Evolutionary conservation across 306 rosid genomes (phyloP), one percentile per base, ranked within the genome.

Genomic region (Pyrus bretschneideri): DNA sequence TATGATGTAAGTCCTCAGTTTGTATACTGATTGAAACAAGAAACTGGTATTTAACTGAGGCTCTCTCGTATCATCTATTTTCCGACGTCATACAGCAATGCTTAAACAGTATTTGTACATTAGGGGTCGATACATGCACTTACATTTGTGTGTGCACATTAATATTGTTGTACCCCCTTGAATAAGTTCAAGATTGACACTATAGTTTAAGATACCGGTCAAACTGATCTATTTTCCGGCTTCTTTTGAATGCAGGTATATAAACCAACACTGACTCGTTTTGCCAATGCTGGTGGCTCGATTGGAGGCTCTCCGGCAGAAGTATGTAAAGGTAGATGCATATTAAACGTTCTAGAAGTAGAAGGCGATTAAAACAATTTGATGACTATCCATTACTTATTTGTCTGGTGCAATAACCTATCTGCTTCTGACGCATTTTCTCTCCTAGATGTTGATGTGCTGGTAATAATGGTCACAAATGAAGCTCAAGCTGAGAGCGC

Each of bases 391-490:
- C 45, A 40, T 9, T 40, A 9, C 45, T 40, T 40, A 40, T 40
- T 38, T 8, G 6, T 67, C 21, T 11, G 12, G 29, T 33, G 73
- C 60, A 71, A 74, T 25, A 84, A 35, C 21, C 67, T 62, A 5
- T 59, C 76, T 68, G 25, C 67, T 45, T 44, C 17, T 52, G 42
- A 54, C 78, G 62, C 59, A 46, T 67, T 70, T 76, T 76, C 81
- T 73, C 77, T 82, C 82, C 8, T 85, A 94, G 98, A 94, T 82
- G 93, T 87, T 81, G 96, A 90, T 60, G 93, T 85, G 77, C 96
- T 94, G 69, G 80, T 94, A 84, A 66, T 94, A 77, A 94, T 94
- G 98, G 98, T 94, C 73, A 83, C 97, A 17, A 94, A 89, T 52
- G 97, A 94, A 81, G 82, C 86, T 81, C 98, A 94, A 86, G 98